Evolutionary conservation across 1,139 yeast species (phyloP).

Genomic region (Geotrichum australiense): DNA sequence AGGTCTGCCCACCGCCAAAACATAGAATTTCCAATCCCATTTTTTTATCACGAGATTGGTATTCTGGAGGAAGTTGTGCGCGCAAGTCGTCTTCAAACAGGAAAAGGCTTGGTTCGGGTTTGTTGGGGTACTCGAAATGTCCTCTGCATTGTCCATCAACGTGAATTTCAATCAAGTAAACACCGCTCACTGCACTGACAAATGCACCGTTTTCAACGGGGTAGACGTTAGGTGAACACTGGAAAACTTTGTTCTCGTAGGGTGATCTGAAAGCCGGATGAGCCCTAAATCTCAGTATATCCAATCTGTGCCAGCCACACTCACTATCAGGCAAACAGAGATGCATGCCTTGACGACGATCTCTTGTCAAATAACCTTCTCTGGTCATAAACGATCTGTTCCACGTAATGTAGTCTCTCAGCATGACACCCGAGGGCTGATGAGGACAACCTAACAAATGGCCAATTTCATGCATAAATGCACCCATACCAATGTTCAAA

Average conservation of each 20-base stretch:
- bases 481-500: constrained; percentile 78
- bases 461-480: constrained; percentile 93
- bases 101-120: constrained; percentile 48
- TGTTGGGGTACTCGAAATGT: constrained; percentile 55
- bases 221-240: constrained; percentile 39
- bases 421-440: constrained; percentile 83
- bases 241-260: constrained; percentile 42
- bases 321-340: constrained; percentile 53
- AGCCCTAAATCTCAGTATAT: constrained; percentile 64
- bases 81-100: constrained; percentile 46
- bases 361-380: constrained; percentile 54
- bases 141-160: constrained; percentile 60
- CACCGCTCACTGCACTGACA: constrained; percentile 54
- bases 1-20: constrained; percentile 31
- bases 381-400: constrained; percentile 76
- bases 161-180: constrained; percentile 62
- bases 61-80: constrained; percentile 39
- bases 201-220: constrained; percentile 45
- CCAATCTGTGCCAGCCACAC: constrained; percentile 85
- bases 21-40: constrained; percentile 40
- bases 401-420: constrained; percentile 73
- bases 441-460: constrained; percentile 90
- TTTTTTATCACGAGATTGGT: constrained; percentile 35
- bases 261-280: constrained; percentile 79
- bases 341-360: constrained; percentile 40